Base-by-base conservation (phyloP, 768 basidiomycete species). In the Sporobolomyces pararoseus region DNA sequence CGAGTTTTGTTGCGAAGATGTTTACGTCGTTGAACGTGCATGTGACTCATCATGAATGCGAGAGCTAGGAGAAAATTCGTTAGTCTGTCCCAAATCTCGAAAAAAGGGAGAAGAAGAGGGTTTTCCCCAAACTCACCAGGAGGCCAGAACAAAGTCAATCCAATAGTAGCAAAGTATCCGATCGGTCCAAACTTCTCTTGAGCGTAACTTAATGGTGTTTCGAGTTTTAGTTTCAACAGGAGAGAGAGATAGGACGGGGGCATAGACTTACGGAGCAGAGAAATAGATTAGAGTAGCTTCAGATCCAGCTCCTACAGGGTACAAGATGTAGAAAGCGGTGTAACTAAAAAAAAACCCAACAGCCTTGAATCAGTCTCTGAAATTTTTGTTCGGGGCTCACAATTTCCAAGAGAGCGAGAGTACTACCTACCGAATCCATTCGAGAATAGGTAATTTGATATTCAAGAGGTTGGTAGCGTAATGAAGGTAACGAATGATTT, bases 311-410 rank as follows among this genome's bases (percentile, higher is more conserved):
- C 96, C 96, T 29, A 92, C 78, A 7, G 91, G 93, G 81, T 99
- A 98, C n/a, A 97, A 84, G 54, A 92, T 70, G 80, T 89, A 95
- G 80, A 98, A 99, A 12, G 91, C 85, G 25, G 92, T 89, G 83
- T 98, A 99, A 63, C 95, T 91, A 42, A n/a, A n/a, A n/a, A n/a
- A n/a, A n/a, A n/a, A n/a, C n/a, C n/a, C n/a, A n/a, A n/a, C n/a
- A n/a, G n/a, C n/a, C n/a, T n/a, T 51, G 57, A 49, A 49, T 17
- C 50, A 51, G n/a, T 51, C 50, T 7, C 12, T 12, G 50, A 79
- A 82, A 84, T 89, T 17, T n/a, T 16, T 3, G 9, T 10, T 27
- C 50, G 4, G 31, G 17, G 21, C 23, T 47, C 17, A 17, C 39
- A 17, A 17, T 47, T 12, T 47, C 46, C 12, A 21, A 32, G 21